Evolutionary conservation across 352 stramenopile species (phyloP).

Genomic region (Phytophthora fragariaefolia): DNA sequence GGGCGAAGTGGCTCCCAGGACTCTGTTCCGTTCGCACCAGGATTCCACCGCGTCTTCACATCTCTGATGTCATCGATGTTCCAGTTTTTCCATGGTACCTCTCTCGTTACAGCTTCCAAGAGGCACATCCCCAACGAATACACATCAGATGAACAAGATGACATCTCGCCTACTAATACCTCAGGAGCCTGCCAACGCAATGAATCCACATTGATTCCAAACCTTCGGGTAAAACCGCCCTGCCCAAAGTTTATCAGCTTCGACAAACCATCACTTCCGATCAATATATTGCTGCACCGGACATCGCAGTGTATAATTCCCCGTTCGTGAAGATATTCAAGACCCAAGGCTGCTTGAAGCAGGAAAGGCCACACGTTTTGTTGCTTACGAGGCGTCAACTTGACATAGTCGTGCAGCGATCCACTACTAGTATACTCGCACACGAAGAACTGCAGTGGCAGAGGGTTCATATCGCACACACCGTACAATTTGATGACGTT

Average conservation of each 20-base stretch:
- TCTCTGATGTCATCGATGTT: background rate
- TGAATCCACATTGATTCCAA: background rate
- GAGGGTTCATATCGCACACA: background rate
- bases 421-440: slow-evolving; percentile 10
- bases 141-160: slow-evolving; percentile 10
- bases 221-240: background rate
- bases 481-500: slow-evolving; percentile 24
- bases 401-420: background rate
- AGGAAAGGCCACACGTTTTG: slow-evolving; percentile 8
- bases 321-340: slow-evolving; percentile 12
- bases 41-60: background rate
- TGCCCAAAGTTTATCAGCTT: slow-evolving; percentile 41
- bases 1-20: background rate
- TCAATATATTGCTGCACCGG: slow-evolving; percentile 34
- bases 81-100: slow-evolving; percentile 9
- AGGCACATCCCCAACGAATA: slow-evolving; percentile 31
- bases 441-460: slow-evolving; percentile 15
- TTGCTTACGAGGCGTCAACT: background rate
- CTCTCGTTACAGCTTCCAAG: slow-evolving; percentile 12
- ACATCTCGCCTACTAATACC: background rate
- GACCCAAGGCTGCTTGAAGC: slow-evolving; percentile 2
- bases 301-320: slow-evolving; percentile 30
- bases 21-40: background rate
- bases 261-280: slow-evolving; percentile 19
- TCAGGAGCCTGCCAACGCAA: slow-evolving; percentile 20